Percentiles rank a stretch among this genome's conserved stretches.
Conservation (phyloP, 2,329 filamentous ascomycete genomes). For the Botrytis sinoallii region DNA sequence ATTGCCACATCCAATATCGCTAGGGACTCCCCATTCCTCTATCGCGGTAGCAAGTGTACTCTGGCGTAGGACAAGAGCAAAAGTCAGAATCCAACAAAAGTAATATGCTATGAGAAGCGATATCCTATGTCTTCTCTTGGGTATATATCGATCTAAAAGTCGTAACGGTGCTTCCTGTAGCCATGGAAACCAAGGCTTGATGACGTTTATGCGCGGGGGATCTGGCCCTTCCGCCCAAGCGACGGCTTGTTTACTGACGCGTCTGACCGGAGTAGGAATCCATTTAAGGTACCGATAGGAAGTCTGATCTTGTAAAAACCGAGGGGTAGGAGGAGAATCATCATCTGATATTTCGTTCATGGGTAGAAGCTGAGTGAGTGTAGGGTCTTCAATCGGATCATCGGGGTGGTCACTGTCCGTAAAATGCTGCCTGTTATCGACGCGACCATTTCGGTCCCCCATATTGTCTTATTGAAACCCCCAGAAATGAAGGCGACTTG, state of each 20-base stretch:
- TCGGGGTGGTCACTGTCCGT: conserved; percentile 34
- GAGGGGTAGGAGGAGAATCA: conserved; percentile 50
- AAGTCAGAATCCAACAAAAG: conserved; percentile 65
- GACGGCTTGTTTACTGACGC: conserved; percentile 42
- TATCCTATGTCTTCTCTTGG: conserved; percentile 56
- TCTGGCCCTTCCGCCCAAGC: conserved; percentile 56
- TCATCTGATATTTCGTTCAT: conserved; percentile 48
- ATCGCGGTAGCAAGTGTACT: conserved; percentile 60
- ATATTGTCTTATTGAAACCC: neutral
- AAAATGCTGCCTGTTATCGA: conserved; percentile 24
- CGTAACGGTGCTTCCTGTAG: conserved; percentile 65
- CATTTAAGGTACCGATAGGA: conserved; percentile 49
- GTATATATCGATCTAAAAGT: conserved; percentile 61
- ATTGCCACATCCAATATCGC: conserved; percentile 62
- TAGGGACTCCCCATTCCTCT: conserved; percentile 63
- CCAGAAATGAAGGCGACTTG: neutral
- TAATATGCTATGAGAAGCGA: conserved; percentile 58
- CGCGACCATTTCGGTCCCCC: conserved; percentile 25
- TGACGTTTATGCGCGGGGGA: conserved; percentile 50
- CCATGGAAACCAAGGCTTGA: conserved; percentile 59
- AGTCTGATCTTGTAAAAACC: conserved; percentile 57
- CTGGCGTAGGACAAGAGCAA: conserved; percentile 64
- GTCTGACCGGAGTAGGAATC: conserved; percentile 56
- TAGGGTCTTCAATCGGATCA: conserved; percentile 34
- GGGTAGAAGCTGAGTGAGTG: conserved; percentile 27